Percentiles rank a stretch among this genome's conserved stretches.
Conservation (phyloP, 331 rosid genomes). For the Quercus tomentella region DNA sequence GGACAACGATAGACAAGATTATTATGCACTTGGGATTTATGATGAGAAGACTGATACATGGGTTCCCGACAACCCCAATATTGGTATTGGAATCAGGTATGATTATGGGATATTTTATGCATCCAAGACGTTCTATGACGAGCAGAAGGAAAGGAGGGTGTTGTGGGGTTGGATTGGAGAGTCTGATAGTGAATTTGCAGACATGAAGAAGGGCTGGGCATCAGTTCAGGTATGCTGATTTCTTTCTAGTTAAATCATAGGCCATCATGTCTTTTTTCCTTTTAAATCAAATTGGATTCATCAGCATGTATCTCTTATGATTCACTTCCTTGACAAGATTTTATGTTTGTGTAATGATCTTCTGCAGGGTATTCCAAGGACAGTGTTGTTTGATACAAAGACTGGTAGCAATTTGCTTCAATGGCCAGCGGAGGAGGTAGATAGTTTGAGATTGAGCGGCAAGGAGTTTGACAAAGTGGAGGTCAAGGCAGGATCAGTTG, state of each 20-base stretch:
- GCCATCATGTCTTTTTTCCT: background rate
- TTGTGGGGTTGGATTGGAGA: slow-evolving; percentile 96
- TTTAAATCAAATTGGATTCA: background rate
- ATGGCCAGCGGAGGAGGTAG: slow-evolving; percentile 81
- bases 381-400: slow-evolving; percentile 56
- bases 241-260: background rate
- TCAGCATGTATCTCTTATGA: background rate
- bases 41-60: slow-evolving; percentile 54
- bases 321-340: background rate
- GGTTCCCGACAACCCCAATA: slow-evolving; percentile 40
- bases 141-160: slow-evolving; percentile 51
- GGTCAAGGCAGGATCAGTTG: slow-evolving; percentile 55
- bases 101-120: slow-evolving; percentile 82
- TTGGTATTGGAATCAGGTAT: slow-evolving; percentile 71
- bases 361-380: slow-evolving; percentile 72
- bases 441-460: slow-evolving; percentile 54
- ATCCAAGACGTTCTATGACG: slow-evolving; percentile 74
- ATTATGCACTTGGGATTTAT: slow-evolving; percentile 71
- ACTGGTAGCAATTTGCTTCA: slow-evolving; percentile 69
- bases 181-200: slow-evolving; percentile 72
- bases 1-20: slow-evolving; percentile 70
- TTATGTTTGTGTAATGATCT: background rate
- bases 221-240: slow-evolving; percentile 59
- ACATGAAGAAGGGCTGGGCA: slow-evolving; percentile 81
- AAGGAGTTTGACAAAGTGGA: slow-evolving; percentile 36